Base-by-base conservation (phyloP, 2,329 filamentous ascomycete genomes). In the Sporothrix brasiliensis region DNA sequence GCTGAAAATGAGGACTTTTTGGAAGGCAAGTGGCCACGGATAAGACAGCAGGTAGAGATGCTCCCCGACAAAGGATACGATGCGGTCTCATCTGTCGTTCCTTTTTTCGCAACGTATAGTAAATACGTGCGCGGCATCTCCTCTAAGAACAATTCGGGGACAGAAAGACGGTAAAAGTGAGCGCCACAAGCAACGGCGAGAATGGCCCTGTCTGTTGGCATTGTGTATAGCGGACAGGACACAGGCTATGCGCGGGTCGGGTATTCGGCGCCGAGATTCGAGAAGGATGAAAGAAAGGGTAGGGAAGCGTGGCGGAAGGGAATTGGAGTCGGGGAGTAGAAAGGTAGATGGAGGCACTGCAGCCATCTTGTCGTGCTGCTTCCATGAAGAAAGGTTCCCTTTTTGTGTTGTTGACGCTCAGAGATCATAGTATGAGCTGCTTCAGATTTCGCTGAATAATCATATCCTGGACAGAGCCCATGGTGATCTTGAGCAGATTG, bases 391-490 rank as follows among this genome's bases (percentile, higher is more conserved):
- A 39, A 53, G 14, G 24, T 27, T 61, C 54, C 44, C 56, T 16
- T 21, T 69, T 49, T 30, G 49, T 24, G 19, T 16, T 19, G 41
- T 14, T 27, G 16, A 9, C 41, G 21, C 13, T 44, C n/a, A 24
- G 11, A 21, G 16, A n/a, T 86, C 81, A 92, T 80, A 92, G 82
- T 77, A 94, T 92, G 76, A 93, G 83, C 80, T 91, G 90, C 81
- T 92, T 92, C 70, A 94, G 84, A 79, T 93, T 93, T 78, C 90
- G 90, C 80, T 93, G 91, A 76, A 93, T 92, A 76, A 93, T 92
- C 89, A 93, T 94, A 79, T 94, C 92, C 80, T 94, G 91, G 69
- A 94, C 92, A 13, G 91, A 92, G 73, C 87, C 86, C 92, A 94
- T 94, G 52, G 92, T 94, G 74, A 93, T 92, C 82, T 93, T 94